phyloP scores from a whole-genome alignment of 257 asterid species.

The Cruciata laevipes region DNA sequence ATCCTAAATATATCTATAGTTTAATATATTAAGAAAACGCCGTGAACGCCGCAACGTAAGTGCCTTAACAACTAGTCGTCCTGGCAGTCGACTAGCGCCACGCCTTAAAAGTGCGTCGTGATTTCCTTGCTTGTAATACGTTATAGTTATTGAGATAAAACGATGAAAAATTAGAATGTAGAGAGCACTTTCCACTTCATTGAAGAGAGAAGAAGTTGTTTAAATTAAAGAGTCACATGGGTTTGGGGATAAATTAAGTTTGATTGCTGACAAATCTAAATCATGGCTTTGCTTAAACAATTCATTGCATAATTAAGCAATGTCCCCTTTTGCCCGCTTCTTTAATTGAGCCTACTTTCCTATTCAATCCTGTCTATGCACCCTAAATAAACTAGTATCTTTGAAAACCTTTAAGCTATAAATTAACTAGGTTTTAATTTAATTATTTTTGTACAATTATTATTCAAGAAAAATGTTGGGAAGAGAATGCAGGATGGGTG shows the following conservation, averaged over 20 bases:
- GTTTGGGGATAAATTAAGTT: slow-evolving; percentile 28
- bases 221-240: slow-evolving; percentile 48
- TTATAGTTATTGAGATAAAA: slow-evolving; percentile 9
- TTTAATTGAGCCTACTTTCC: slow-evolving; percentile 4
- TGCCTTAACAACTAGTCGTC: too few species aligned
- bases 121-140: too few species aligned
- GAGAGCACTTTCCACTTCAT: slow-evolving; percentile 60
- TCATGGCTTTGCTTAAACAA: slow-evolving; percentile 35
- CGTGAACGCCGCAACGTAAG: too few species aligned
- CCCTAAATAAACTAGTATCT: slow-evolving; percentile 3
- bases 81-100: too few species aligned
- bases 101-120: too few species aligned
- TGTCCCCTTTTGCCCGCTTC: slow-evolving; percentile 21
- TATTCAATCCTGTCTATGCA: slow-evolving; percentile 24
- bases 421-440: not conserved
- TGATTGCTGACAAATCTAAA: slow-evolving; percentile 37
- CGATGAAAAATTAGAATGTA: slow-evolving; percentile 27
- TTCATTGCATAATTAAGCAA: slow-evolving; percentile 33
- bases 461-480: not conserved
- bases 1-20: too few species aligned
- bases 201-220: slow-evolving; percentile 33
- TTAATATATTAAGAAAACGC: too few species aligned
- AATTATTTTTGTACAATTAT: not conserved
- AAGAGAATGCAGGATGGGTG: not conserved
- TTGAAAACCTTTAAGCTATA: not conserved